phyloP scores from a whole-genome alignment of 352 stramenopile genomes.

The Pythium diclinum region DNA sequence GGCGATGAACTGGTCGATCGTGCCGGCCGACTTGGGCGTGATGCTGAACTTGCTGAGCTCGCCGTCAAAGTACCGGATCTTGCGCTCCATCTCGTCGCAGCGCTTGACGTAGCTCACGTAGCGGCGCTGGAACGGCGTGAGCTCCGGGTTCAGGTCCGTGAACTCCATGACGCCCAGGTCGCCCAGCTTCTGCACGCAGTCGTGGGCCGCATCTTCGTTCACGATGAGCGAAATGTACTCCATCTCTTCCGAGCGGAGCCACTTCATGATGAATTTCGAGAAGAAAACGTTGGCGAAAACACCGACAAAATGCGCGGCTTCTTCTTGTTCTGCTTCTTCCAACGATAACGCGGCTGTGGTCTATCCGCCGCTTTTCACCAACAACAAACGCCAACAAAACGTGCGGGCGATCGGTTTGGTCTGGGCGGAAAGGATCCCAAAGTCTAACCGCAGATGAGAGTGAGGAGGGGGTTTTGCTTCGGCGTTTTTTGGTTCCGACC shows the following conservation, averaged over 20 bases:
- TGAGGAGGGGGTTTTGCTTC: background rate
- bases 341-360: background rate
- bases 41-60: constrained; percentile 96
- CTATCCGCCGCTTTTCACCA: constrained; percentile 2
- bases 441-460: background rate
- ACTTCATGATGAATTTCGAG: constrained; percentile 84
- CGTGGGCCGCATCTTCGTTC: constrained; percentile 96
- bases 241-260: constrained; percentile 98
- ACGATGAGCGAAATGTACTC: constrained; percentile 99
- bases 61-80: constrained; percentile 95
- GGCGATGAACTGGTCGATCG: constrained; percentile 74
- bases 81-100: constrained; percentile 99
- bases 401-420: background rate
- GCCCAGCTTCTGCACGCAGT: constrained; percentile 96
- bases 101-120: constrained; percentile 99
- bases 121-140: constrained; percentile 97
- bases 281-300: constrained; percentile 3
- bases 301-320: background rate
- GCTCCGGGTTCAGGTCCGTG: constrained; percentile 98
- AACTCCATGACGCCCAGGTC: constrained; percentile 97
- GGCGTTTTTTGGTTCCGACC: background rate
- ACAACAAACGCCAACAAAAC: background rate
- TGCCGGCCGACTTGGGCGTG: constrained; percentile 57
- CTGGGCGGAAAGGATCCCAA: background rate
- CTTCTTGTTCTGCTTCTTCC: background rate